Conservation (phyloP, 2,329 filamentous ascomycete genomes). For the Cadophora gregata region DNA sequence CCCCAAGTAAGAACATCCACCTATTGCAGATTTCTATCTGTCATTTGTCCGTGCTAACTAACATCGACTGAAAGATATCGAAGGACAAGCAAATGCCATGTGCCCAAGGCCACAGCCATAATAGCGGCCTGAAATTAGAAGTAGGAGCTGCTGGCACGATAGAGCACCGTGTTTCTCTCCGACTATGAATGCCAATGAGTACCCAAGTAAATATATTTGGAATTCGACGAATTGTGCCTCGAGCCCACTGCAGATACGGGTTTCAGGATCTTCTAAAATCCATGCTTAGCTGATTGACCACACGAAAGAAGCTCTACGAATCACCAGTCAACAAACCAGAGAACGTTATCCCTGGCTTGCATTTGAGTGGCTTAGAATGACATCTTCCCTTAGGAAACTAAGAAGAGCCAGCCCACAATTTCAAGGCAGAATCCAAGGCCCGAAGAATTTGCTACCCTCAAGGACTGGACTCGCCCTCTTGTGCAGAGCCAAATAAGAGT, state of each 20-base stretch:
- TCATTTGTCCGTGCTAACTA: background rate
- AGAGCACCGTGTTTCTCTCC: background rate
- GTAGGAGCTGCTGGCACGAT: background rate
- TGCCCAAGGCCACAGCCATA: background rate
- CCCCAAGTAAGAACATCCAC: background rate
- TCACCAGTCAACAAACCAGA: background rate
- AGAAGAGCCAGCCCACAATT: background rate
- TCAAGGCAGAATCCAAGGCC: background rate
- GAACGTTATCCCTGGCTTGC: background rate
- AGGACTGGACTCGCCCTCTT: background rate
- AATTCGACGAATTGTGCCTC: background rate
- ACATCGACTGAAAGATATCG: background rate
- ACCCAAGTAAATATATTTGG: background rate
- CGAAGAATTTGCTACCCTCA: background rate
- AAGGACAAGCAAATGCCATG: background rate
- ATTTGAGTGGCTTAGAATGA: background rate
- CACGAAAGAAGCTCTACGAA: background rate
- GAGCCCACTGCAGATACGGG: constrained; percentile 3
- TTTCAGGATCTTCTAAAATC: constrained; percentile 6
- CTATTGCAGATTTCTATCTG: background rate
- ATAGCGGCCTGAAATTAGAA: background rate
- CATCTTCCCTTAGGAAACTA: background rate
- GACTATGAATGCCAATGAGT: background rate
- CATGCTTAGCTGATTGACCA: constrained; percentile 5
- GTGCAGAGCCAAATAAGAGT: background rate